Conservation (phyloP, 2,329 filamentous ascomycete species). For the Fusarium verrucosum region DNA sequence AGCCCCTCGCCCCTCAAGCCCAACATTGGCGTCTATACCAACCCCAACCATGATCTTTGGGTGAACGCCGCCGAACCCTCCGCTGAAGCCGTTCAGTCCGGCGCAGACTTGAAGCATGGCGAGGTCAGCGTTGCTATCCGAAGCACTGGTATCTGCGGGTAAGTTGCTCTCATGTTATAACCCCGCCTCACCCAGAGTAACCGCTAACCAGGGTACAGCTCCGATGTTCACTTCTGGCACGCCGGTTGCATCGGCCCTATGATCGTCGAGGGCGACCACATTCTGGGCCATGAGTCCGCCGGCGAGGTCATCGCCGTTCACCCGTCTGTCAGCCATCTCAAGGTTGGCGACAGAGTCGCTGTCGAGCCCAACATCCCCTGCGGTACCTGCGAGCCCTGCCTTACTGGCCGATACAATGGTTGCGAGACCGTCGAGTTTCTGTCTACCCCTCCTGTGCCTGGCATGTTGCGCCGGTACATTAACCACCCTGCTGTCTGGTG, state of each 20-base stretch:
- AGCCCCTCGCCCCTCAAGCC: conserved; percentile 65
- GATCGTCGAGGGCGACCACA: conserved; percentile 88
- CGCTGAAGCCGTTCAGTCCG: conserved; percentile 76
- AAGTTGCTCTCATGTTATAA: conserved; percentile 43
- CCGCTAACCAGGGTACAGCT: conserved; percentile 59
- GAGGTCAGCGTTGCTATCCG: conserved; percentile 90
- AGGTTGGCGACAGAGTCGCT: conserved; percentile 89
- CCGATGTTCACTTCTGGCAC: conserved; percentile 98
- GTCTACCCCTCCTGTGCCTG: conserved; percentile 88
- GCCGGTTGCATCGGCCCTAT: conserved; percentile 94
- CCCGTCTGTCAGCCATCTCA: conserved; percentile 78
- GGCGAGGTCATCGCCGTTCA: conserved; percentile 85
- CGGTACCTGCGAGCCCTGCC: conserved; percentile 86
- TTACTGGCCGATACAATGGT: conserved; percentile 94
- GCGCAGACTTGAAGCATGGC: conserved; percentile 75
- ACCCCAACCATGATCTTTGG: conserved; percentile 92
- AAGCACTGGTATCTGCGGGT: conserved; percentile 97
- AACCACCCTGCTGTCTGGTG: conserved; percentile 96
- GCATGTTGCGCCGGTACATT: conserved; percentile 89
- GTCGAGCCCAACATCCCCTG: conserved; percentile 96
- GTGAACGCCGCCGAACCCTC: conserved; percentile 80
- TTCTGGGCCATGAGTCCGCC: conserved; percentile 93
- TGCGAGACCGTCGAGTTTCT: conserved; percentile 88
- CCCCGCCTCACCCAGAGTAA: conserved; percentile 11
- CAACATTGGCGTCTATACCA: conserved; percentile 97